Conservation (phyloP, 768 basidiomycete species). For the Agaricus blazei region DNA sequence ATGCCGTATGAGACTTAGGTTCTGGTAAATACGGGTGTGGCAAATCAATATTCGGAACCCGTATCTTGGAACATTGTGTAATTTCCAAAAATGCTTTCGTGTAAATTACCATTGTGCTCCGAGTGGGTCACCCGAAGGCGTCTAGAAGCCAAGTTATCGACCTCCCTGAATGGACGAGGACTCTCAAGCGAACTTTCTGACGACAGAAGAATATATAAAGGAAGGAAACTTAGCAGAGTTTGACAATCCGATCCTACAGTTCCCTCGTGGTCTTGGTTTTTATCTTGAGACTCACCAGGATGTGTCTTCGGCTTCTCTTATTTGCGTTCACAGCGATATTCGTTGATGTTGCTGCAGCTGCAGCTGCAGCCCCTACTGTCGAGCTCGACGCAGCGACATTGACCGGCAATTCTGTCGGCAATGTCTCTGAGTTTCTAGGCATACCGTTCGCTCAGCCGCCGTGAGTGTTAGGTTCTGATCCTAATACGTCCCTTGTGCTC, state of each 20-base stretch:
- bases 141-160: no score
- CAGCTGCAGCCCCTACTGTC: constrained; percentile 26
- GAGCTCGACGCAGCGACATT: constrained; percentile 40
- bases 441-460: constrained; percentile 54
- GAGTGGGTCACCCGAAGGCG: no score
- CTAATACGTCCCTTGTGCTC: background rate
- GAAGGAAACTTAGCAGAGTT: background rate
- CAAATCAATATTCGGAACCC: no score
- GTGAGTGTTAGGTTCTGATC: constrained; percentile 24
- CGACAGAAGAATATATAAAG: background rate
- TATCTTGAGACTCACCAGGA: background rate
- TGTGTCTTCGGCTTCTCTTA: constrained; percentile 14
- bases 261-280: background rate
- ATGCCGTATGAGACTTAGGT: no score
- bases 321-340: constrained; percentile 12
- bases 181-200: background rate
- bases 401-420: constrained; percentile 30
- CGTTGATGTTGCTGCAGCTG: constrained; percentile 3
- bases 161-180: no score
- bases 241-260: background rate
- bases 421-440: constrained; percentile 38
- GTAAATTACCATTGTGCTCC: background rate
- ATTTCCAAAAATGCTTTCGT: background rate
- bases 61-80: no score
- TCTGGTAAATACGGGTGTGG: no score